A percentile compares a stretch with the other conserved stretches of the same genome.
phyloP scores from a whole-genome alignment of 768 basidiomycete genomes.

The Rhodotorula sphaerocarpa region DNA sequence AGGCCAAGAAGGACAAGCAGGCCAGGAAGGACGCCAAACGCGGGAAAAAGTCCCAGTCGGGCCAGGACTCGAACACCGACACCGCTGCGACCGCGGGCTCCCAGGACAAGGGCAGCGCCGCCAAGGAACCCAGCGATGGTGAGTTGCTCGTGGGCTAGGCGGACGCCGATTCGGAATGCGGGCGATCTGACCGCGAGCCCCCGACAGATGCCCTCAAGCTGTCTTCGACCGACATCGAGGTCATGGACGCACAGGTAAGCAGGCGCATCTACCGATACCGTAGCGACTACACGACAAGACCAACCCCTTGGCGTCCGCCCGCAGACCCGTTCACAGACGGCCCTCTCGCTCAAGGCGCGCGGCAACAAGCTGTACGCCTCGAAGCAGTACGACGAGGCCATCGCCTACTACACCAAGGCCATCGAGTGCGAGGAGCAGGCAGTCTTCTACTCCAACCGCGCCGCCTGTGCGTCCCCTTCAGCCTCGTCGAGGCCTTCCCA shows the following conservation, averaged over 20 bases:
- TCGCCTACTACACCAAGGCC: slow-evolving; percentile 49
- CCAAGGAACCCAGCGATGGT: background rate
- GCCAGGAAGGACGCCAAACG: slow-evolving; percentile 48
- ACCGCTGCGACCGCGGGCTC: slow-evolving; percentile 41
- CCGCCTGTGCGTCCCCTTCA: slow-evolving; percentile 68
- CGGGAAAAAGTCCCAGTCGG: slow-evolving; percentile 50
- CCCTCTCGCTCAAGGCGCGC: slow-evolving; percentile 49
- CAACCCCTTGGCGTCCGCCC: background rate
- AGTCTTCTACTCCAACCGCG: slow-evolving; percentile 93
- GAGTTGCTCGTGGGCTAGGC: slow-evolving; percentile 26
- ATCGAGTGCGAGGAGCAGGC: slow-evolving; percentile 51
- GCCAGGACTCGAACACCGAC: slow-evolving; percentile 42
- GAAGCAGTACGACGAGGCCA: slow-evolving; percentile 46
- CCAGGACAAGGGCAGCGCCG: slow-evolving; percentile 37
- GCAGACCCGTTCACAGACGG: slow-evolving; percentile 45
- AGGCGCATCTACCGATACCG: background rate
- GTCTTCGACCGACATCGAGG: slow-evolving; percentile 39
- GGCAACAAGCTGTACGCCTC: slow-evolving; percentile 49
- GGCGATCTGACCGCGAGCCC: background rate
- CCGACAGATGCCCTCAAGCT: slow-evolving; percentile 18
- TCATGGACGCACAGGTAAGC: slow-evolving; percentile 39
- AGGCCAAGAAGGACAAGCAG: slow-evolving; percentile 47
- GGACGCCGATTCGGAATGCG: slow-evolving; percentile 24
- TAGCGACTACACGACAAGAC: background rate
- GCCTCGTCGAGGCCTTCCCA: background rate